These are phyloP conservation scores for Ustilago nuda DNA, from an alignment of 1,284 basidiomycete genomes.

Conservation along the genomic window DNA sequence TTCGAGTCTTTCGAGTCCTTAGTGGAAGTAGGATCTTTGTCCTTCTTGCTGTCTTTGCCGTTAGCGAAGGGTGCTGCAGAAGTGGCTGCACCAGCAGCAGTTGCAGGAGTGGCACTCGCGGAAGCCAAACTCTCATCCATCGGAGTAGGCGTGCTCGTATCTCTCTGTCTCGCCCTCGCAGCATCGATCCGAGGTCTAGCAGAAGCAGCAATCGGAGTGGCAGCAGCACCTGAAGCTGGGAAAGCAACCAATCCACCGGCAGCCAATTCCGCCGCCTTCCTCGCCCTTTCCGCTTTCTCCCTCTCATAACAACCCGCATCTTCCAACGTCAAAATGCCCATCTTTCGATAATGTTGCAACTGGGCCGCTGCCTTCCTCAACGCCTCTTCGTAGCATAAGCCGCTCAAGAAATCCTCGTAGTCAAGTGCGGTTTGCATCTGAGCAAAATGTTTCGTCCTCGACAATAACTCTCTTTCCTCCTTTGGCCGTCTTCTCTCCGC, in stretches of 20 bases:
- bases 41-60: conserved; percentile 39
- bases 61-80: conserved; percentile 15
- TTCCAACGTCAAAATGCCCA: conserved; percentile 63
- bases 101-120: conserved; percentile 5
- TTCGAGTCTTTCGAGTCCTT: conserved; percentile 33
- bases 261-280: conserved; percentile 56
- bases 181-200: conserved; percentile 42
- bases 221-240: conserved; percentile 53
- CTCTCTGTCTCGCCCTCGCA: conserved; percentile 53
- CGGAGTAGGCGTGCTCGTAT: conserved; percentile 48
- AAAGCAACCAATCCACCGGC: conserved; percentile 62
- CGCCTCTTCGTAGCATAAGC: conserved; percentile 75
- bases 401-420: conserved; percentile 87
- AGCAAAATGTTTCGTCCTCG: conserved; percentile 90
- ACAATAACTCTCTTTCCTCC: conserved; percentile 90
- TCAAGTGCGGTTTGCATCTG: conserved; percentile 91
- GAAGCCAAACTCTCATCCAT: conserved; percentile 35
- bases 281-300: conserved; percentile 64
- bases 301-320: conserved; percentile 64
- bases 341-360: conserved; percentile 64
- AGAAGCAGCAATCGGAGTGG: conserved; percentile 32
- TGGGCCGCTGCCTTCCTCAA: conserved; percentile 60
- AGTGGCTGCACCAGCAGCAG: conserved; percentile 16
- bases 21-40: conserved; percentile 17
- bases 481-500: conserved; percentile 88